Percentiles rank a stretch among this genome's conserved stretches.
phyloP scores from a whole-genome alignment of 768 basidiomycete species.

The Hygrophoropsis aurantiaca region DNA sequence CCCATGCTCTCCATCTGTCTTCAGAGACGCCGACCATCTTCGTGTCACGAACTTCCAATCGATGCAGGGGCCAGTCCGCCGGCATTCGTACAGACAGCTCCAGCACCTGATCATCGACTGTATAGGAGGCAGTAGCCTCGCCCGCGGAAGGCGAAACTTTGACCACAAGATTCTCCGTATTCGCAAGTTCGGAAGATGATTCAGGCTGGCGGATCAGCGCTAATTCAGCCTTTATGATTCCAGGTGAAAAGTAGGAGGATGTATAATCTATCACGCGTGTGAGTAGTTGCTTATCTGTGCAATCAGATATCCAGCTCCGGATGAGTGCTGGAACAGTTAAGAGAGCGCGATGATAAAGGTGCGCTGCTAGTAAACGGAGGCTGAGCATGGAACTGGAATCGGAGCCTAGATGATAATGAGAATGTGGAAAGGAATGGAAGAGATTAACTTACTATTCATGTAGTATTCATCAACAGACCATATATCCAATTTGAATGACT shows the following conservation, averaged over 20 bases:
- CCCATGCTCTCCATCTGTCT: constrained; percentile 90
- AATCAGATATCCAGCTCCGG: constrained; percentile 80
- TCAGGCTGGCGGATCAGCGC: constrained; percentile 62
- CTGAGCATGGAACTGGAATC: constrained; percentile 51
- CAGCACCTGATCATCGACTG: constrained; percentile 90
- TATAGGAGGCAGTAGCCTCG: constrained; percentile 83
- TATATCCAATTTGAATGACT: constrained; percentile 75
- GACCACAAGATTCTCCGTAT: constrained; percentile 77
- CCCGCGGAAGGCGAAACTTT: constrained; percentile 71
- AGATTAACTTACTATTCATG: constrained; percentile 56
- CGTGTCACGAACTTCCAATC: constrained; percentile 84
- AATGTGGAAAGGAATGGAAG: background rate
- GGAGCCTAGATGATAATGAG: constrained; percentile 45
- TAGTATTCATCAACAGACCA: constrained; percentile 88
- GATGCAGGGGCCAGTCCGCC: constrained; percentile 84
- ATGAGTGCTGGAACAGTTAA: constrained; percentile 83
- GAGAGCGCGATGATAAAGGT: constrained; percentile 87
- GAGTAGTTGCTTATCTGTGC: constrained; percentile 88
- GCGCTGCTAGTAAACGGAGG: constrained; percentile 72
- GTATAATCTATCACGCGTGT: constrained; percentile 76
- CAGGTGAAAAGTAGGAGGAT: constrained; percentile 82
- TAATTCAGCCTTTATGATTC: constrained; percentile 84
- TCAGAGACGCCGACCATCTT: constrained; percentile 87
- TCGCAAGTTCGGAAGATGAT: constrained; percentile 47
- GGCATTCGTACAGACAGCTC: constrained; percentile 89